Percentiles rank a stretch among this genome's conserved stretches.
Evolutionary conservation across 805 yeast species (phyloP).

Genomic region (Nakazawaea laoshanensis): DNA sequence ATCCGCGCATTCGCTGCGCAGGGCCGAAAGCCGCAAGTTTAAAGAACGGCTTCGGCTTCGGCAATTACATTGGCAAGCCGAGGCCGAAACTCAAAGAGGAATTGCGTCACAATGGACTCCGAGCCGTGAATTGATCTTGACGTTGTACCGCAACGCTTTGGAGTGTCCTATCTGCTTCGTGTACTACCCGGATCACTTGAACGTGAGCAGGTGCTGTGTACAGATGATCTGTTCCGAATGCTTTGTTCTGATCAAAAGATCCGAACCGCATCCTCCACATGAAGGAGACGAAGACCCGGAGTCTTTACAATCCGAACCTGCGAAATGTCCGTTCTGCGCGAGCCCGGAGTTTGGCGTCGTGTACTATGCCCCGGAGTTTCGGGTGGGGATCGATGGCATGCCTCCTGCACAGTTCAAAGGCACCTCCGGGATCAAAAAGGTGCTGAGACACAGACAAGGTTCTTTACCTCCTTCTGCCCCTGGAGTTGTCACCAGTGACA

Average conservation of each 20-base stretch:
- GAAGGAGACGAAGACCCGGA: constrained; percentile 39
- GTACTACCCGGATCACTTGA: constrained; percentile 70
- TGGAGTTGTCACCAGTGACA: constrained; percentile 70
- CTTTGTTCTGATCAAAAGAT: constrained; percentile 88
- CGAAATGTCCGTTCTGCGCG: constrained; percentile 92
- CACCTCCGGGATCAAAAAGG: constrained; percentile 16
- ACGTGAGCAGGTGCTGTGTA: constrained; percentile 78
- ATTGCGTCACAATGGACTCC: constrained; percentile 24
- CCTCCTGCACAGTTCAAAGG: constrained; percentile 35
- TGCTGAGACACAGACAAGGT: constrained; percentile 26
- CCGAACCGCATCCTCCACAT: constrained; percentile 91
- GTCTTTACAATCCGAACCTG: constrained; percentile 74
- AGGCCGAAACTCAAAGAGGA: constrained; percentile 24
- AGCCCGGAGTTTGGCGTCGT: constrained; percentile 78
- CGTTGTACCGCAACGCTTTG: constrained; percentile 55
- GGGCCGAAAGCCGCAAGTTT: constrained; percentile 40
- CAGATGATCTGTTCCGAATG: constrained; percentile 96
- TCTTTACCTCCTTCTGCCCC: constrained; percentile 63
- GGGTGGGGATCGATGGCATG: constrained; percentile 49
- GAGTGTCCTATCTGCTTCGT: constrained; percentile 96
- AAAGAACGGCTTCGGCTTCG: constrained; percentile 31
- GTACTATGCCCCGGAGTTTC: constrained; percentile 57
- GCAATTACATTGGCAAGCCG: constrained; percentile 26
- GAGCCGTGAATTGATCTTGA: constrained; percentile 38
- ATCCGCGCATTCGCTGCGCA: constrained; percentile 33